Evolutionary conservation across 495 filamentous ascomycete genomes (phyloP), one percentile per base, ranked within the genome.

Genomic region (Trypethelium eluteriae): DNA sequence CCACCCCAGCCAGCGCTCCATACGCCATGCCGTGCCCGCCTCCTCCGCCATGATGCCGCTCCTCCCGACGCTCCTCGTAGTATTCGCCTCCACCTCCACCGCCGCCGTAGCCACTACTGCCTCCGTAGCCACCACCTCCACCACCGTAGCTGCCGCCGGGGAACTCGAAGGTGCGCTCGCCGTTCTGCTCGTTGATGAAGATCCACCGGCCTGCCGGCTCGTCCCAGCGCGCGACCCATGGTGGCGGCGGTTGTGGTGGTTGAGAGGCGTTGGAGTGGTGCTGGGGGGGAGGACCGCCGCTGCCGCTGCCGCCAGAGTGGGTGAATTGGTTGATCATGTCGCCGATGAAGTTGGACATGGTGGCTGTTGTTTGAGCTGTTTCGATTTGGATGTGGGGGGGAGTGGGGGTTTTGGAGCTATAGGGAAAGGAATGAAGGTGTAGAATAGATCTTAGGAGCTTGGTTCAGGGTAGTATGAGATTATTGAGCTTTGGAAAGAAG

Each of bases 221-320:
- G 64, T 89, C 85, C 81, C 82, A 89, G 66, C 79, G 79, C 25
- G 85, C 80, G 59, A 76, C 70, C 87, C 87, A 89, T 67, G 85
- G 86, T 0, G 74, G 64, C 1, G 85, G 84, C 34, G 86, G 57
- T 12, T 70, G 68, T 3, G 70, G 72, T 5, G 71, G 69, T 2
- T 59, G 66, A 3, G 62, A 44, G 36, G n/a, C 2, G 38, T 39
- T 35, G 66, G 38, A 46, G 39, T 9, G 59, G 56, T 46, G 65
- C 36, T 39, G 68, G 62, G 35, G 38, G 61, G 14, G 12, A 38
- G 10, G 35, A 18, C 18, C 61, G 61, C 12, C n/a, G 61, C 12
- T 10, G n/a, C 12, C 9, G 14, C 1, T 7, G 62, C 18, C 10
- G 38, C 14, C 14, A 38, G 62, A 63, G 62, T 44, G 36, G 62